These are phyloP conservation scores for Sonneratia caseolaris DNA, from an alignment of 345 rosid genomes.

Conservation along the genomic window DNA sequence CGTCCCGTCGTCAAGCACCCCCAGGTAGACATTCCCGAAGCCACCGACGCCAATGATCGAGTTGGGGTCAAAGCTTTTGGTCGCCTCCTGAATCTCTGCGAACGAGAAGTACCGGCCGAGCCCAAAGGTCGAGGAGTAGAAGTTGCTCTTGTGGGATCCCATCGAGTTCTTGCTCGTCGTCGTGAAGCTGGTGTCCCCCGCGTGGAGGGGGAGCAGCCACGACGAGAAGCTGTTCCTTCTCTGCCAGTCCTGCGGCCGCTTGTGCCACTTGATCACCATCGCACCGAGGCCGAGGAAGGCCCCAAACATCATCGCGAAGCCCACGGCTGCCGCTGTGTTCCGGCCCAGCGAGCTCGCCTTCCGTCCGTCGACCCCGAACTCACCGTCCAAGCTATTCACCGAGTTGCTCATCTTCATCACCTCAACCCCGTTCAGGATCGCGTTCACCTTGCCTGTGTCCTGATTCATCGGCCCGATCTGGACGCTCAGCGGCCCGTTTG, in stretches of 20 bases:
- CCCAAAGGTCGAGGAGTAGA: slow-evolving; percentile 13
- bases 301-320: slow-evolving; percentile 20
- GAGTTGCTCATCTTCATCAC: slow-evolving; percentile 17
- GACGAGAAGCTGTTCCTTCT: slow-evolving; percentile 18
- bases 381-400: slow-evolving; percentile 17
- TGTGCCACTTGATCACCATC: slow-evolving; percentile 17
- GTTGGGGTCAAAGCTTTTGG: slow-evolving; percentile 12
- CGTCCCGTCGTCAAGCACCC: slow-evolving; percentile 26
- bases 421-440: slow-evolving; percentile 17
- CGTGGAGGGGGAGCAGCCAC: slow-evolving; percentile 17
- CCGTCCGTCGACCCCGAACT: slow-evolving; percentile 12
- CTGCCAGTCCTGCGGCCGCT: slow-evolving; percentile 21
- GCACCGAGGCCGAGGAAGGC: slow-evolving; percentile 18
- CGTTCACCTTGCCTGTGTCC: slow-evolving; percentile 7
- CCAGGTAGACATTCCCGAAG: slow-evolving; percentile 37
- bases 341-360: neutral
- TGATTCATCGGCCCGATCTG: slow-evolving; percentile 14
- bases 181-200: slow-evolving; percentile 14
- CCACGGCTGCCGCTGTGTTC: slow-evolving; percentile 13
- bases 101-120: slow-evolving; percentile 16
- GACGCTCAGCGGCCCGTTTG: slow-evolving; percentile 4
- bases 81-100: slow-evolving; percentile 15
- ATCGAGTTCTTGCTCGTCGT: slow-evolving; percentile 11
- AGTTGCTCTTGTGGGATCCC: slow-evolving; percentile 16
- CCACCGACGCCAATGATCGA: slow-evolving; percentile 33